A percentile compares a stretch with the other conserved stretches of the same genome.
Evolutionary conservation across 2,329 filamentous ascomycete species (phyloP).

Genomic region (Aspergillus versicolor): DNA sequence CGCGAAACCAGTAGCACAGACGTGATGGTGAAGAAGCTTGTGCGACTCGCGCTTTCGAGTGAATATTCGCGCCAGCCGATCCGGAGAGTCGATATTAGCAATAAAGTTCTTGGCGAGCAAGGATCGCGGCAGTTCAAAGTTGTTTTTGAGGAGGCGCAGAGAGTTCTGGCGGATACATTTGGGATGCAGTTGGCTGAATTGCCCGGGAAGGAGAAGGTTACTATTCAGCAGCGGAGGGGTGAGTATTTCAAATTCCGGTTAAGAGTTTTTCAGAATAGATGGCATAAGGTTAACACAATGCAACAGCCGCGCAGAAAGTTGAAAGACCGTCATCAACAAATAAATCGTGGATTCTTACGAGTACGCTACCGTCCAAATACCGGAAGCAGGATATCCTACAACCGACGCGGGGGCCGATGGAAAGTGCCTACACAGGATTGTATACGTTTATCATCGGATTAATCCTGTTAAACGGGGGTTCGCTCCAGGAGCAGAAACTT

Average conservation of each 20-base stretch:
- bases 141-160: conserved; percentile 76
- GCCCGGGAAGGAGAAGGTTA: conserved; percentile 76
- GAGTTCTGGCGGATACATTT: conserved; percentile 68
- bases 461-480: conserved; percentile 69
- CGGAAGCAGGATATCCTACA: conserved; percentile 65
- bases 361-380: conserved; percentile 67
- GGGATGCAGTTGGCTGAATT: conserved; percentile 93
- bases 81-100: conserved; percentile 57
- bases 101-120: conserved; percentile 69
- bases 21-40: conserved; percentile 59
- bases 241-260: conserved; percentile 24
- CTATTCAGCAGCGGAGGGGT: conserved; percentile 77
- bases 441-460: conserved; percentile 78
- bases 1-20: conserved; percentile 31
- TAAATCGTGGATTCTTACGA: conserved; percentile 75
- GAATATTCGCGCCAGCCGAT: conserved; percentile 61
- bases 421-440: conserved; percentile 77
- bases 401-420: conserved; percentile 67
- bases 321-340: conserved; percentile 50
- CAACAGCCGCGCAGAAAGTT: conserved; percentile 50
- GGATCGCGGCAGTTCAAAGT: conserved; percentile 69
- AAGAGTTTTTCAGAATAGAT: neutral
- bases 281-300: neutral
- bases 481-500: conserved; percentile 76
- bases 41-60: conserved; percentile 60